These are phyloP conservation scores for Nannizzia gypsea DNA, from an alignment of 2,329 filamentous ascomycete species.

Conservation along the genomic window DNA sequence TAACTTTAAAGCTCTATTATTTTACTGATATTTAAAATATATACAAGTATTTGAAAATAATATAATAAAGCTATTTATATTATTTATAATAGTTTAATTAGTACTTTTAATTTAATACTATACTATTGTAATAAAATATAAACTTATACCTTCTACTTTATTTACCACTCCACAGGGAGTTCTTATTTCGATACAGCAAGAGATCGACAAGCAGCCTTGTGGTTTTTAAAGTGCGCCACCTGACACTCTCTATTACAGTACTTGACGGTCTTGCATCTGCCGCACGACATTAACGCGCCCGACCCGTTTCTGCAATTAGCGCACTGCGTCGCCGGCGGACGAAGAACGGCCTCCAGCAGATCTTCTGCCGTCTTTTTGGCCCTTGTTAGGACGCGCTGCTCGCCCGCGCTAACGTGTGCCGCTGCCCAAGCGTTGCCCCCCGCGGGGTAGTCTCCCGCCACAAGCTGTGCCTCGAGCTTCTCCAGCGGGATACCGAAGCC, in stretches of 20 bases:
- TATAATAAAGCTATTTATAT: too few species aligned
- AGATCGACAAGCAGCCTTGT: constrained; percentile 16
- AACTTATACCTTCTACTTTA: too few species aligned
- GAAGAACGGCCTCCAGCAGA: constrained; percentile 19
- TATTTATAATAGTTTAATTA: too few species aligned
- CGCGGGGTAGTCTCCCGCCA: constrained; percentile 21
- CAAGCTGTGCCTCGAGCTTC: constrained; percentile 24
- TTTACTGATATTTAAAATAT: too few species aligned
- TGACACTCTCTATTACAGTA: constrained; percentile 25
- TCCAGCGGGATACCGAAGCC: constrained; percentile 23
- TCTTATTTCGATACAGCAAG: neutral
- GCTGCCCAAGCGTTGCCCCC: constrained; percentile 29
- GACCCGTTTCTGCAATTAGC: constrained; percentile 21
- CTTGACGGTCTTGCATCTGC: constrained; percentile 23
- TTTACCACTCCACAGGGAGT: too few species aligned
- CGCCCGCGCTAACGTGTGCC: constrained; percentile 22
- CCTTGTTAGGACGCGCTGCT: constrained; percentile 26
- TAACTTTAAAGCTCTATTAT: too few species aligned
- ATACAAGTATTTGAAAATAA: too few species aligned
- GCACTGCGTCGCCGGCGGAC: constrained; percentile 17
- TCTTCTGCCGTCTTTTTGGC: constrained; percentile 24
- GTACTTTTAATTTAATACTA: too few species aligned
- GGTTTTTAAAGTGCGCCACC: constrained; percentile 24
- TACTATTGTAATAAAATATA: too few species aligned
- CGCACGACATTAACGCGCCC: constrained; percentile 23